Base-by-base conservation (phyloP, 2,329 filamentous ascomycete genomes). In the Parastagonospora nodorum region DNA sequence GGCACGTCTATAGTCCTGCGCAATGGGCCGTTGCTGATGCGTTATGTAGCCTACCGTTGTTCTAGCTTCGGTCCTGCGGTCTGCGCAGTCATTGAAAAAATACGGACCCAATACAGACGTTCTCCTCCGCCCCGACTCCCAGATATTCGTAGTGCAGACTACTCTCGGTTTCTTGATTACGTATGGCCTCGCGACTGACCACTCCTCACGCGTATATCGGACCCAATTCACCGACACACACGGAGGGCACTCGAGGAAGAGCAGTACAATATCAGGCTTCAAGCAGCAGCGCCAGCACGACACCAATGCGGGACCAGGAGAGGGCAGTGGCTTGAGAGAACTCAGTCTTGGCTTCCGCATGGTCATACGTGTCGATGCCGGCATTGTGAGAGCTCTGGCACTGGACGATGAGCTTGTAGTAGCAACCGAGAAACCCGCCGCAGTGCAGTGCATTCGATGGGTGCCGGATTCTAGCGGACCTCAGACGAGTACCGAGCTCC, bases 361-460 rank as follows among this genome's bases (percentile, higher is more conserved):
- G 89, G 93, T 96, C 11, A 97, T 99, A 68, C 95, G 96, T 71
- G 91, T 99, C 14, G 94, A 99, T 74, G 94, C 94, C 2, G 94
- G 94, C 2, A 97, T 99, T 63, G 87, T 87, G 61, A 90, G 87
- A 65, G 91, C 90, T 9, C 77, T 97, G 47, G 93, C 94, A 2
- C 81, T 97, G 16, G 94, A 97, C 60, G 90, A 96, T 48, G 94
- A 97, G 73, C 79, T 99, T 35, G 82, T 97, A 16, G 92, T 99
- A 45, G 90, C 94, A 4, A 99, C 94, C 0, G 82, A 85, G 50
- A 96, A 94, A 67, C 94, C 94, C 3, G 88, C 92, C 0, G 93
- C 94, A n/a, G 86, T 97, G 12, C 94, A 99, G 74, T 97, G 92
- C 75, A 97, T 99, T 62, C 86, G 89, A 51, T 99, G 94, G 94